Evolutionary conservation across 805 yeast genomes (phyloP), one percentile per base, ranked within the genome.

Genomic region (Candida orba): DNA sequence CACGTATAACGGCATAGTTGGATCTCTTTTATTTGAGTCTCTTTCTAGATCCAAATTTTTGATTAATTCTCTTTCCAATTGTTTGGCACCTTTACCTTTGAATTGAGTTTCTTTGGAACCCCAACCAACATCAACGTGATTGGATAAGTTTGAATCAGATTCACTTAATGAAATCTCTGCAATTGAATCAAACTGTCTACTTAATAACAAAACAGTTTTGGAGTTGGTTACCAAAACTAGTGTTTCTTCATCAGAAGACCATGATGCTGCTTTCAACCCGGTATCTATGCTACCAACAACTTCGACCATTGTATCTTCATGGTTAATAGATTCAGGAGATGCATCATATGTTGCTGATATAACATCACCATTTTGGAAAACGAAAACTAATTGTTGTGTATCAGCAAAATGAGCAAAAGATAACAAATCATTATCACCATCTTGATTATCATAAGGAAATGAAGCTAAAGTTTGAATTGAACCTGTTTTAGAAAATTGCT

Each of bases 81-180:
- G 88, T 55, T 81, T 82, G 27, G 85, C 93, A 50, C 99, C 99
- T 57, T 76, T 81, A 41, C 99, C 99, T 63, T 84, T 80, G 63
- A 93, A 93, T 65, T 93, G 99, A 0, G 99, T 93, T 62, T 91
- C 98, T 52, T 83, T 81, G 49, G 84, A 85, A 58, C 99, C 99
- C 99, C 99, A 93, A 23, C 99, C 99, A 36, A 93, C 96, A 24
- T 91, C 82, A 32, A 93, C 96, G 58, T 93, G 96, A 52, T 80
- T 81, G 2, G 89, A 81, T 40, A 77, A 65, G 30, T 66, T 60
- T 38, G 90, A 69, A 59, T 93, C 99, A 8, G 72, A 73, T 0
- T 54, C 60, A 4, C 62, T 48, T 22, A 72, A 63, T 27, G 64
- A 61, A 44, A 71, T 71, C 56, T 91, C 97, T 10, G 77, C 66